Evolutionary conservation across 2,329 filamentous ascomycete species (phyloP), one percentile per base, ranked within the genome.

Genomic region (Ophioceras dolichostomum): DNA sequence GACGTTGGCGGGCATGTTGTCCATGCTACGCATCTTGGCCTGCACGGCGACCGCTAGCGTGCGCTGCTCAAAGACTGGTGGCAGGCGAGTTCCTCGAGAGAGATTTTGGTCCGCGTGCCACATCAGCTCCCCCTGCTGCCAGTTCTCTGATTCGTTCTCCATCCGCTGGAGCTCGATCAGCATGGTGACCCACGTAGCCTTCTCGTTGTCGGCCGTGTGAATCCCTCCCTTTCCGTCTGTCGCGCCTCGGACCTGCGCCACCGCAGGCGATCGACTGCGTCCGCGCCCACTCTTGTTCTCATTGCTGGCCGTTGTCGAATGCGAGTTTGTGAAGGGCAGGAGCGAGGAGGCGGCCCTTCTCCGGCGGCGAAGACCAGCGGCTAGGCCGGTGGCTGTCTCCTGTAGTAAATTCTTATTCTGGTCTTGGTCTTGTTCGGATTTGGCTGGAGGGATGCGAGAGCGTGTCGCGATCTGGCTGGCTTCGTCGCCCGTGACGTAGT

Each of bases 171-270:
- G 47, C 10, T 64, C 59, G 4, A 60, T 61, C n/a, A 74, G 55
- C 10, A 75, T 50, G 6, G 59, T 58, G 4, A 68, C 57, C 70
- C 70, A 74, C 1, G 69, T 70, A 3, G 67, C 67, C n/a, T 62
- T 53, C 47, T 74, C 70, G 38, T 72, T 71, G 44, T 74, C 67
- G 5, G 69, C 67, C 2, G 70, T 75, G 42, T 70, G 68, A 1
- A 74, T 58, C 36, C 54, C n/a, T n/a, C 48, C 41, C 59, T 38
- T 36, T 37, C 17, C n/a, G 28, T 41, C 32, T 26, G 21, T n/a
- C 13, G 21, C 18, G 39, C n/a, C 34, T 28, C 26, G 34, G 8
- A 41, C 45, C 19, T 48, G 41, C 17, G 38, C 32, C 24, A 37
- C 39, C n/a, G n/a, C 12, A 41, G 42, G 36, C 51, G 52, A 10